Percentiles rank a stretch among this genome's conserved stretches.
phyloP scores from a whole-genome alignment of 1,284 basidiomycete species.

The Leccinum colubrinum region DNA sequence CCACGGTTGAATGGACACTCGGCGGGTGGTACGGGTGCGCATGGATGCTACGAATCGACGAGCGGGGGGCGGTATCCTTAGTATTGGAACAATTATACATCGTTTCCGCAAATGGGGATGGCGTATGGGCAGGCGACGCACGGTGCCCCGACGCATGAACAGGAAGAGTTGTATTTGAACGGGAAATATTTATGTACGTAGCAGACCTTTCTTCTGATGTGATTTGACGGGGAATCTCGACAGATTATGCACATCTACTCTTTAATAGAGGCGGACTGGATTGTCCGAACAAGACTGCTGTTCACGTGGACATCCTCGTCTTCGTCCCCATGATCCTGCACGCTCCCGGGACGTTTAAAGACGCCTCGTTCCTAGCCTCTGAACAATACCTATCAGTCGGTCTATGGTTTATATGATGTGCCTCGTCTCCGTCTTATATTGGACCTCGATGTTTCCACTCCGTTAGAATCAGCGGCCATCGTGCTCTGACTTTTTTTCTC shows the following conservation, averaged over 20 bases:
- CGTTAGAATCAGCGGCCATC: background rate
- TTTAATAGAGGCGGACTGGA: background rate
- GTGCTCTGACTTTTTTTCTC: background rate
- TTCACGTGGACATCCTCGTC: background rate
- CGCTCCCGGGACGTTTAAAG: background rate
- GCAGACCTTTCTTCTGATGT: background rate
- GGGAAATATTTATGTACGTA: conserved; percentile 30
- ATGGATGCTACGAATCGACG: conserved; percentile 20
- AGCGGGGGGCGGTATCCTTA: conserved; percentile 44
- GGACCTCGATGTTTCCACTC: background rate
- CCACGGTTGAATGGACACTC: background rate
- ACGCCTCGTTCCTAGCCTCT: background rate
- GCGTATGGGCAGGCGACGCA: conserved; percentile 33
- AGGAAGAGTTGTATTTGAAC: conserved; percentile 24
- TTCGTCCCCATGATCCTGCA: background rate
- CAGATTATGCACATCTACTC: background rate
- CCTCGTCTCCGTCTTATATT: background rate
- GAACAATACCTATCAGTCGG: background rate
- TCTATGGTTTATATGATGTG: background rate
- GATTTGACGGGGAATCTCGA: conserved; percentile 3
- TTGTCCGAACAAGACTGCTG: background rate
- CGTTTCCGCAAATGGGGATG: conserved; percentile 53
- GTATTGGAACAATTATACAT: conserved; percentile 62
- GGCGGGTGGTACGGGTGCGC: conserved; percentile 7
- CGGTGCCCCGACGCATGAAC: conserved; percentile 14